phyloP scores from a whole-genome alignment of 2,329 filamentous ascomycete genomes.

The Calonectria naviculata region DNA sequence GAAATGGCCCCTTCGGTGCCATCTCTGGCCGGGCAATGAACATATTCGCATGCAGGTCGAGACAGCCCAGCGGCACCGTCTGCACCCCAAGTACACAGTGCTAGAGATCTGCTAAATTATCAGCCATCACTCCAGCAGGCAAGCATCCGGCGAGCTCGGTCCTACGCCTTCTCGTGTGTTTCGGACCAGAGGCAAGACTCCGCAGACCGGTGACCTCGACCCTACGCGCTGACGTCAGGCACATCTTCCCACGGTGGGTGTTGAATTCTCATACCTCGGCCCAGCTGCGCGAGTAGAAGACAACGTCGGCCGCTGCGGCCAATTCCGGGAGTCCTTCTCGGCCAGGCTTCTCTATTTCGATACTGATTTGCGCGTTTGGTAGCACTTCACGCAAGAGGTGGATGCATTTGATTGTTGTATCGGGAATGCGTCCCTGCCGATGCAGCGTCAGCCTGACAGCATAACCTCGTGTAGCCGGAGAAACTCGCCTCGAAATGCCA shows the following conservation, averaged over 20 bases:
- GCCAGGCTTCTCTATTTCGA: constrained; percentile 78
- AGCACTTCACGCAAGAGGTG: constrained; percentile 60
- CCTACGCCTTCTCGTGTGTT: constrained; percentile 57
- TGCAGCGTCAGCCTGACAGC: constrained; percentile 27
- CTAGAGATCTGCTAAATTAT: constrained; percentile 51
- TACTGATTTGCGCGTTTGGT: constrained; percentile 66
- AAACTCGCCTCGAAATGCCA: constrained; percentile 77
- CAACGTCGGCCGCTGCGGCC: constrained; percentile 72
- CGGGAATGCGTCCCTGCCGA: constrained; percentile 70
- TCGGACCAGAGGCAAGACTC: constrained; percentile 63
- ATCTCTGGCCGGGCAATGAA: constrained; percentile 54
- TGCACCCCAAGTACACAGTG: constrained; percentile 71
- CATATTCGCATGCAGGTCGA: constrained; percentile 40
- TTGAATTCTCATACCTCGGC: constrained; percentile 64
- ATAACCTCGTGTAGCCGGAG: neutral
- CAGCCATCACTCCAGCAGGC: constrained; percentile 28
- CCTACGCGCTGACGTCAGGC: constrained; percentile 39
- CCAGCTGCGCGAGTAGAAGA: constrained; percentile 81
- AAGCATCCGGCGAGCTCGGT: constrained; percentile 19
- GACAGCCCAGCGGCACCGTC: constrained; percentile 54
- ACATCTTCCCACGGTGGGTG: constrained; percentile 11
- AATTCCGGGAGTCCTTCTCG: constrained; percentile 69
- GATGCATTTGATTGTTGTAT: constrained; percentile 70
- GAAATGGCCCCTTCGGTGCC: constrained; percentile 49
- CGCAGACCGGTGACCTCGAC: constrained; percentile 55